A percentile compares a stretch with the other conserved stretches of the same genome.
These are phyloP conservation scores for Zelonia costaricensis DNA, from an alignment of 208 protist genomes.

Conservation along the genomic window DNA sequence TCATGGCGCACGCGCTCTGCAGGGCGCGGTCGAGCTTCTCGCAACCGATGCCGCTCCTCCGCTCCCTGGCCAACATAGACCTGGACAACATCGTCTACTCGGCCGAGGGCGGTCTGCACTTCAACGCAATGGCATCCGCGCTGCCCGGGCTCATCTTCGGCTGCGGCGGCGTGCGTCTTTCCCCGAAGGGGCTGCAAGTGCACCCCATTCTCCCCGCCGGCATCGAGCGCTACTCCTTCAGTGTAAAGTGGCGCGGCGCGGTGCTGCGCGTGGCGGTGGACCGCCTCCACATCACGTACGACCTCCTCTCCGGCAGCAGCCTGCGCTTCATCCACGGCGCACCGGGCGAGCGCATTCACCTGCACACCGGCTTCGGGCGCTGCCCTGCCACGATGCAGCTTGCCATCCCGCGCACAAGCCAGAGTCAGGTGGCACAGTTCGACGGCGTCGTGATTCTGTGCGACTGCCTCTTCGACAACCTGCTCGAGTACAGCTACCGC, in stretches of 20 bases:
- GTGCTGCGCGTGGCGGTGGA: slow-evolving; percentile 68
- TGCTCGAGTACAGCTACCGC: slow-evolving; percentile 87
- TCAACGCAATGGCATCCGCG: slow-evolving; percentile 69
- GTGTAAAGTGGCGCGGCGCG: slow-evolving; percentile 75
- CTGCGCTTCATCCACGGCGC: slow-evolving; percentile 85
- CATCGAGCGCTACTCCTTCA: slow-evolving; percentile 68
- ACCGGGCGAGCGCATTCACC: slow-evolving; percentile 72
- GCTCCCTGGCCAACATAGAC: slow-evolving; percentile 76
- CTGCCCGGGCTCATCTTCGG: slow-evolving; percentile 70
- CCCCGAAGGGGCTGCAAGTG: slow-evolving; percentile 50
- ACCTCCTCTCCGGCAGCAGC: slow-evolving; percentile 73
- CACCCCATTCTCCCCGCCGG: slow-evolving; percentile 79
- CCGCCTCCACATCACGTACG: slow-evolving; percentile 67
- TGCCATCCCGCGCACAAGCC: slow-evolving; percentile 54
- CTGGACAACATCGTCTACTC: slow-evolving; percentile 89
- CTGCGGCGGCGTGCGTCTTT: slow-evolving; percentile 70
- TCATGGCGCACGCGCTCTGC: slow-evolving; percentile 76
- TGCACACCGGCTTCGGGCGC: slow-evolving; percentile 70
- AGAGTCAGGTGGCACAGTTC: slow-evolving; percentile 55
- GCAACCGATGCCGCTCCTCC: slow-evolving; percentile 74
- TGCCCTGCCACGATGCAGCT: slow-evolving; percentile 36
- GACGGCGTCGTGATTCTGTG: slow-evolving; percentile 83
- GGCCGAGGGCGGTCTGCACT: slow-evolving; percentile 86
- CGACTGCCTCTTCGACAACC: slow-evolving; percentile 83
- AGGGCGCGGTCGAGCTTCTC: slow-evolving; percentile 58